A percentile compares a stretch with the other conserved stretches of the same genome.
phyloP scores from a whole-genome alignment of 441 rosid genomes.

The Flueggea neowawraea region DNA sequence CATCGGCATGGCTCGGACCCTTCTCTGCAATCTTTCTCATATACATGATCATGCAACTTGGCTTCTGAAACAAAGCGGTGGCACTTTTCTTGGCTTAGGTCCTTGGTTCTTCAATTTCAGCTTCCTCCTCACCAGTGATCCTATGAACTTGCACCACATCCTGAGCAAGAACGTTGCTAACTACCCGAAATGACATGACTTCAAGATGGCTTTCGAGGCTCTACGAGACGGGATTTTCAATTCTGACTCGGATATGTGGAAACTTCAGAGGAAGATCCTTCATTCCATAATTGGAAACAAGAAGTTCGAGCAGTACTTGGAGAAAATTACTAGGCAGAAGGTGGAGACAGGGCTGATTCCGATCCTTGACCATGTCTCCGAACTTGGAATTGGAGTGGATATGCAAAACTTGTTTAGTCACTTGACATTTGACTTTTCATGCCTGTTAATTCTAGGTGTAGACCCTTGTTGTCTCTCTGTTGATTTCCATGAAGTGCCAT shows the following conservation, averaged over 20 bases:
- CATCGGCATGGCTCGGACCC: slow-evolving; percentile 19
- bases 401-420: slow-evolving; percentile 2
- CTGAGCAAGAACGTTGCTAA: slow-evolving; percentile 14
- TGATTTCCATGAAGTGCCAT: slow-evolving; percentile 10
- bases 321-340: background rate
- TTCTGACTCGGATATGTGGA: slow-evolving; percentile 17
- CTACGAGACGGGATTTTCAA: slow-evolving; percentile 24
- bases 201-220: slow-evolving; percentile 11
- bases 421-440: slow-evolving; percentile 12
- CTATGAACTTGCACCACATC: slow-evolving; percentile 21
- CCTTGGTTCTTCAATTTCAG: slow-evolving; percentile 16
- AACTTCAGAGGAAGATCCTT: slow-evolving; percentile 11
- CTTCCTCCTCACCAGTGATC: slow-evolving; percentile 15
- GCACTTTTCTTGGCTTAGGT: slow-evolving; percentile 16
- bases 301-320: background rate
- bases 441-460: slow-evolving; percentile 14
- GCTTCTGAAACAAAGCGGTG: background rate
- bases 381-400: slow-evolving; percentile 1
- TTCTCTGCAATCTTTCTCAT: slow-evolving; percentile 5
- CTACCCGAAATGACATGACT: slow-evolving; percentile 22
- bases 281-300: slow-evolving; percentile 1
- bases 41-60: slow-evolving; percentile 10
- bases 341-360: slow-evolving; percentile 6
- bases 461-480: slow-evolving; percentile 20
- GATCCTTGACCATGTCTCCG: slow-evolving; percentile 1